Base-by-base conservation (phyloP, 768 basidiomycete genomes). In the Leccinum obscurum region DNA sequence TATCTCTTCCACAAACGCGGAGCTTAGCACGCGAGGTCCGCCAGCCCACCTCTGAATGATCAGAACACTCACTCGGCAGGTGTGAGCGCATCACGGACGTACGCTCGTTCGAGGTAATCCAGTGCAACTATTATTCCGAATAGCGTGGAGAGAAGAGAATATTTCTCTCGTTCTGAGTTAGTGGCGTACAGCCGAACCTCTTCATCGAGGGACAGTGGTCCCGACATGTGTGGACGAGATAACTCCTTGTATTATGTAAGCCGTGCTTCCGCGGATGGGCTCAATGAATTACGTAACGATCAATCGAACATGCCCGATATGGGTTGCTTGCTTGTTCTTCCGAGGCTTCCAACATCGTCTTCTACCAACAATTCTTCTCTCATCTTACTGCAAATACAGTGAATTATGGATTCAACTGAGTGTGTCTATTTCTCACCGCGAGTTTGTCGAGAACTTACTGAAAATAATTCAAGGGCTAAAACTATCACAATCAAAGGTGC, bases 71-170 rank as follows among this genome's bases (percentile, higher is more conserved):
- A 97, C 95, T 98, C 93, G 52, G 87, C 86, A 3, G 92, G 89
- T 20, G 88, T 88, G 59, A 98, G 90, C 0, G 91, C 88, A 77
- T 98, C 97, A 15, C 96, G 85, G 44, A 98, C 89, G 75, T 96
- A 98, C 1, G 95, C 96, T 46, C 94, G 83, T 73, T 99, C 96
- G 24, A 98, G 88, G 71, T 95, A 98, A 68, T 98, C 95, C 11
- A 99, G 79, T 3, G 90, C 85, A 51, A 95, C 89, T 59, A 97
- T 85, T 67, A 99, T 92, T 8, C 93, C 91, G 67, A 90, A 99
- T 6, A 99, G 80, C 4, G 93, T 98, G 0, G 93, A 90, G 17
- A 95, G 80, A 11, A 90, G 88, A 69, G 90, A 94, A 67, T 88
- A 89, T 68, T 87, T 88, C 71, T 98, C 97, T 54, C 96, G 80